Evolutionary conservation across 768 basidiomycete genomes (phyloP), one percentile per base, ranked within the genome.

Genomic region (Auricularia auricula-judae): DNA sequence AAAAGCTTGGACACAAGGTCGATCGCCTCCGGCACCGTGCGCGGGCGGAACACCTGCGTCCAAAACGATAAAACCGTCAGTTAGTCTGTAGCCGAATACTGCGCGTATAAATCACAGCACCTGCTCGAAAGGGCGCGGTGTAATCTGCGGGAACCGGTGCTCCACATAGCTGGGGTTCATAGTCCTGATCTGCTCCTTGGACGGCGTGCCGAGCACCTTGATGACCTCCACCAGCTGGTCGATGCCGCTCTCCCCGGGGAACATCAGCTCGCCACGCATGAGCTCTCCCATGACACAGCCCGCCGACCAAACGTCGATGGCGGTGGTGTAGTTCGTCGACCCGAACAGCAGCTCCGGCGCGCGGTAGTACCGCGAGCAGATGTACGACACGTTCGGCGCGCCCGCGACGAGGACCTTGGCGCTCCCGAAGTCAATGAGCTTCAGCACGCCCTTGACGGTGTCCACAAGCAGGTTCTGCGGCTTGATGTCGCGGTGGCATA

Each of bases 151-250:
- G 81, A 99, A 99, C 78, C 98, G 98, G 85, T 99, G 97, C 74
- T 99, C 97, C 97, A 98, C 98, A 78, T 99, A 99, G 80, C 98
- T 99, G 64, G 97, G 97, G 77, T 99, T 99, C 97, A 99, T 99
- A 69, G 97, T 98, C 87, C 98, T 98, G 84, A 99, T 99, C 77
- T 99, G 97, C 74, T 98, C 97, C 69, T 96, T 82, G 65, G 97
- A 95, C 2, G 97, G 97, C 23, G 97, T 99, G 16, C 97, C 97
- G 63, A 99, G 85, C 54, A 99, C 94, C 76, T 99, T 99, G 87
- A 99, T 99, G 71, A 99, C 98, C 79, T 99, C 97, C 64, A 99
- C 97, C 71, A 99, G 76, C 79, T 99, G 97, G 78, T 99, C 97
- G 72, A 99, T 99, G 29, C 96, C 95, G 73, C 90, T 92, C 79